Percentiles rank a stretch among this genome's conserved stretches.
phyloP scores from a whole-genome alignment of 345 rosid species.

The Eutrema yunnanense region DNA sequence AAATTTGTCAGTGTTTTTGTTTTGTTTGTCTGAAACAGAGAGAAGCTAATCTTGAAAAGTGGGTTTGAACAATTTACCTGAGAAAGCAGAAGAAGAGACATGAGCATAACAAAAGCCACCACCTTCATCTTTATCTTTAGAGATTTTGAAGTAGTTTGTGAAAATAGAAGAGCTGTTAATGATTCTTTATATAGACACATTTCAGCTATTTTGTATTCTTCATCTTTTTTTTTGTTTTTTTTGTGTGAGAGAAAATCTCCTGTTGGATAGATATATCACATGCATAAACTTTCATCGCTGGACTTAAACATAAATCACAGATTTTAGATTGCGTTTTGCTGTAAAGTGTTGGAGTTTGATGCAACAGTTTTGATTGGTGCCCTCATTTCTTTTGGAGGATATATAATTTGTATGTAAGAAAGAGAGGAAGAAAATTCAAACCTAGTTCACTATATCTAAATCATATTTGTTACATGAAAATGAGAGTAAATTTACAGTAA shows the following conservation, averaged over 20 bases:
- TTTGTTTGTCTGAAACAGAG: background rate
- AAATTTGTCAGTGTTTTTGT: background rate
- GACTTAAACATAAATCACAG: constrained; percentile 26
- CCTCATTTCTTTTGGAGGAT: background rate
- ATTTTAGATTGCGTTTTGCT: constrained; percentile 26
- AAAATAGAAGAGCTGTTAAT: background rate
- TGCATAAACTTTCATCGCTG: constrained; percentile 28
- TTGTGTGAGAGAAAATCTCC: background rate
- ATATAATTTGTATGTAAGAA: background rate
- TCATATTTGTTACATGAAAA: background rate
- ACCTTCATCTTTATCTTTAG: constrained; percentile 7
- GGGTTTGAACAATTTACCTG: constrained; percentile 2
- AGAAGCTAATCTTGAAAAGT: constrained; percentile 1
- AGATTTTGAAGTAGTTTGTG: constrained; percentile 14
- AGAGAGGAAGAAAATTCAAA: constrained; percentile 15
- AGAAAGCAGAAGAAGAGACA: constrained; percentile 25
- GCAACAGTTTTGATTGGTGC: constrained; percentile 17
- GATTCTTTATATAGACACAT: constrained; percentile 23
- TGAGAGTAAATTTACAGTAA: background rate
- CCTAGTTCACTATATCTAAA: background rate
- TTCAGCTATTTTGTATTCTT: background rate
- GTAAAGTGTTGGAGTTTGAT: constrained; percentile 31
- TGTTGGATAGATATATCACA: constrained; percentile 31
- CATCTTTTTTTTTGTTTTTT: background rate
- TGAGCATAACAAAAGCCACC: constrained; percentile 10